phyloP scores from a whole-genome alignment of 225 moss, liverwort and hornwort genomes.

The Marchantia paleacea region DNA sequence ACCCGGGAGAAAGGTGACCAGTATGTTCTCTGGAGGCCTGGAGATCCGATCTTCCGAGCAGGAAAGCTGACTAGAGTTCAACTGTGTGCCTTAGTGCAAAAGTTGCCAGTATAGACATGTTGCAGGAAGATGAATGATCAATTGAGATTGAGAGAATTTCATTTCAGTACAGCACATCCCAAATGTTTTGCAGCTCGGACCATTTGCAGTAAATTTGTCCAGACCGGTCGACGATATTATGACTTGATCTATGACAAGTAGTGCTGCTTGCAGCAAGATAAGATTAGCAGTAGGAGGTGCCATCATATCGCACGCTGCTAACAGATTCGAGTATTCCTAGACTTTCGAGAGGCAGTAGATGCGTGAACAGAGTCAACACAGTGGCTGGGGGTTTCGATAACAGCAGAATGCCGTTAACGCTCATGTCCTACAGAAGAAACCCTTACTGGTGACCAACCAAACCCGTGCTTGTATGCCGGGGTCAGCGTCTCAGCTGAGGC shows the following conservation, averaged over 20 bases:
- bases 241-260: not conserved
- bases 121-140: not conserved
- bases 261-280: not conserved
- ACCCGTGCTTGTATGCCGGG: not conserved
- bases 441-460: not conserved
- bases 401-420: not conserved
- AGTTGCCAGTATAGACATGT: not conserved
- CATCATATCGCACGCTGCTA: not conserved
- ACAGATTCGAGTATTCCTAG: not conserved
- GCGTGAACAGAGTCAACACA: not conserved
- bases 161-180: not conserved
- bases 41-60: not conserved
- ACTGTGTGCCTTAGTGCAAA: not conserved
- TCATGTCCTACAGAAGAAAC: not conserved
- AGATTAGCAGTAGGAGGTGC: not conserved
- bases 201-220: not conserved
- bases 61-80: not conserved
- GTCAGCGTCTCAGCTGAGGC: no score
- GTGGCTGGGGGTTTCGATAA: not conserved
- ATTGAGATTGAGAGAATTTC: not conserved
- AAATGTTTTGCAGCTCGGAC: not conserved
- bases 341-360: not conserved
- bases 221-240: not conserved
- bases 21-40: not conserved
- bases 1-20: not conserved